Evolutionary conservation across 768 basidiomycete species (phyloP).

Genomic region (Harrya chromipes): DNA sequence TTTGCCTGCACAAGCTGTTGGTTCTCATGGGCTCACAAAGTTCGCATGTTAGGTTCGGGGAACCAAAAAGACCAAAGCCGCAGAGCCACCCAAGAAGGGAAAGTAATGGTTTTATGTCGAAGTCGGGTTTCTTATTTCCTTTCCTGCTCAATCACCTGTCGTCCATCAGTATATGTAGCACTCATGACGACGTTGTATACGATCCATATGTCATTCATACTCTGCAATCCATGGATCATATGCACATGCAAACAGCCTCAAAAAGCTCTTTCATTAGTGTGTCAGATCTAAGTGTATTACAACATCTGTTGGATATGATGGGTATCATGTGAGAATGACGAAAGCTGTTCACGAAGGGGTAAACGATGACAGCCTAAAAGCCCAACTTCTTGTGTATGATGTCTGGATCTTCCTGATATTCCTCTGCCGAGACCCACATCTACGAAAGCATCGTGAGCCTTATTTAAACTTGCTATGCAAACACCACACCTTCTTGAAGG

Average conservation of each 20-base stretch:
- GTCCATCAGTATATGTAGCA: slow-evolving; percentile 36
- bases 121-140: slow-evolving; percentile 12
- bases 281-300: slow-evolving; percentile 31
- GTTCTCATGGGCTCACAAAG: slow-evolving; percentile 13
- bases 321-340: slow-evolving; percentile 30
- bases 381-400: slow-evolving; percentile 96
- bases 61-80: slow-evolving; percentile 92
- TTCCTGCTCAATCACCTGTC: slow-evolving; percentile 22
- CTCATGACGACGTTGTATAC: slow-evolving; percentile 38
- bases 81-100: slow-evolving; percentile 89
- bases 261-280: slow-evolving; percentile 22
- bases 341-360: slow-evolving; percentile 9
- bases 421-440: slow-evolving; percentile 99
- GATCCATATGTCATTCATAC: slow-evolving; percentile 38
- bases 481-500: slow-evolving; percentile 86
- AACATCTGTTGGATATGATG: slow-evolving; percentile 29
- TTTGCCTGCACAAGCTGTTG: slow-evolving; percentile 30
- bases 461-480: neutral
- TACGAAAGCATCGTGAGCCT: slow-evolving; percentile 31
- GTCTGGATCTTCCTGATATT: slow-evolving; percentile 98
- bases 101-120: slow-evolving; percentile 54
- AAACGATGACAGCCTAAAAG: slow-evolving; percentile 44
- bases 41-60: slow-evolving; percentile 71
- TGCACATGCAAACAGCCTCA: slow-evolving; percentile 22
- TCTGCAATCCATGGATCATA: slow-evolving; percentile 25